phyloP scores from a whole-genome alignment of 23 red algal genomes.

The Pyropia yezoensis region DNA sequence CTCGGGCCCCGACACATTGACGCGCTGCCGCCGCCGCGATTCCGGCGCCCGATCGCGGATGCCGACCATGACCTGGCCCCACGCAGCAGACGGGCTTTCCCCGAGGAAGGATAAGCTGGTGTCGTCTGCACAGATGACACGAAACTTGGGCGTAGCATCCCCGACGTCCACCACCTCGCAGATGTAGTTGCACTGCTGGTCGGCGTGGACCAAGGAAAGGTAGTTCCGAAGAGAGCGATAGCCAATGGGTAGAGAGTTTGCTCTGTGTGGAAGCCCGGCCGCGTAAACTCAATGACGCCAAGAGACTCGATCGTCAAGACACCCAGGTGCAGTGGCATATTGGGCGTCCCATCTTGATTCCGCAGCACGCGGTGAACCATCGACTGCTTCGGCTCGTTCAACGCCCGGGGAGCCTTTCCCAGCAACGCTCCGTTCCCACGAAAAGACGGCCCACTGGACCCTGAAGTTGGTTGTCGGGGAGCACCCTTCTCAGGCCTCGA shows the following conservation, averaged over 20 bases:
- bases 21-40: slow-evolving; percentile 10
- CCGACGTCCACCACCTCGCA: slow-evolving; percentile 46
- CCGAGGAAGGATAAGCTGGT: slow-evolving; percentile 9
- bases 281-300: slow-evolving; percentile 23
- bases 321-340: slow-evolving; percentile 21
- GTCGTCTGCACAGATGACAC: slow-evolving; percentile 35
- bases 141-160: slow-evolving; percentile 21
- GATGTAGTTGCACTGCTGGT: slow-evolving; percentile 20
- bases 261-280: slow-evolving; percentile 40
- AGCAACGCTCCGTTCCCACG: too few species aligned
- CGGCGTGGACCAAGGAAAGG: slow-evolving; percentile 9
- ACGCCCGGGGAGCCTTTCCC: too few species aligned
- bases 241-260: slow-evolving; percentile 53
- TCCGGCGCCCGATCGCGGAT: slow-evolving; percentile 13
- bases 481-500: too few species aligned
- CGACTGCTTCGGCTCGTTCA: too few species aligned
- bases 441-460: too few species aligned
- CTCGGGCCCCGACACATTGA: slow-evolving; percentile 45
- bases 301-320: slow-evolving; percentile 23
- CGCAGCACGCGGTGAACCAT: too few species aligned
- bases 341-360: not conserved
- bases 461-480: too few species aligned
- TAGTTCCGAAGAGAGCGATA: slow-evolving; percentile 31
- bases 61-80: slow-evolving; percentile 13
- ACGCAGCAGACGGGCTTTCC: slow-evolving; percentile 24